These are phyloP conservation scores for Fusarium globosum DNA, from an alignment of 2,329 filamentous ascomycete genomes.

Conservation along the genomic window DNA sequence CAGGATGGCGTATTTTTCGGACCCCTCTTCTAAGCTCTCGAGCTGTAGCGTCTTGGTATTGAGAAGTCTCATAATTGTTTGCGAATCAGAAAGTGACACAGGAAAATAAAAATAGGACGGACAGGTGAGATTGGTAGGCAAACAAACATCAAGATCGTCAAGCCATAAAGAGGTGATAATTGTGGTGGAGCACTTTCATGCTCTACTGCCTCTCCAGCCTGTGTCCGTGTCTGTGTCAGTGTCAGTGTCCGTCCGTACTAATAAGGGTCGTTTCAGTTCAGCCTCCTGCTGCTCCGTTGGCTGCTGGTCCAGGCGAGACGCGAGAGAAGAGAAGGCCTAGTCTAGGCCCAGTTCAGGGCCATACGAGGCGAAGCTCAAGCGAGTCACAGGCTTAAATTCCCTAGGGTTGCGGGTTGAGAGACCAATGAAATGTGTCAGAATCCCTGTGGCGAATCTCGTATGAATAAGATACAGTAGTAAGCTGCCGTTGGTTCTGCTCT, in stretches of 20 bases:
- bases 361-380: conserved; percentile 33
- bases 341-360: conserved; percentile 9
- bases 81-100: conserved; percentile 1
- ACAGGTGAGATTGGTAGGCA: background rate
- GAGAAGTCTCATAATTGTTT: conserved; percentile 42
- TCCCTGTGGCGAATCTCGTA: conserved; percentile 35
- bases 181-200: conserved; percentile 33
- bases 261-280: conserved; percentile 27
- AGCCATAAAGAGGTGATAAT: conserved; percentile 21
- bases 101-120: background rate
- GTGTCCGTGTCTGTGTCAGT: background rate
- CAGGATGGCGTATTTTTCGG: conserved; percentile 41
- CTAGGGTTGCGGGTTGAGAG: conserved; percentile 27
- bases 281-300: conserved; percentile 26
- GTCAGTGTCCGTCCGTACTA: background rate
- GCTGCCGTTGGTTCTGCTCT: conserved; percentile 4
- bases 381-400: conserved; percentile 31
- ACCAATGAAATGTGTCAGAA: conserved; percentile 29
- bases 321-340: conserved; percentile 5
- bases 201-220: conserved; percentile 1
- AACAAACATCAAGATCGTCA: conserved; percentile 6
- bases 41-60: conserved; percentile 44
- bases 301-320: conserved; percentile 31
- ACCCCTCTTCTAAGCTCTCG: conserved; percentile 30
- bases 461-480: conserved; percentile 15